phyloP scores from a whole-genome alignment of 2,329 filamentous ascomycete genomes.

The Cadophora luteo-olivacea region DNA sequence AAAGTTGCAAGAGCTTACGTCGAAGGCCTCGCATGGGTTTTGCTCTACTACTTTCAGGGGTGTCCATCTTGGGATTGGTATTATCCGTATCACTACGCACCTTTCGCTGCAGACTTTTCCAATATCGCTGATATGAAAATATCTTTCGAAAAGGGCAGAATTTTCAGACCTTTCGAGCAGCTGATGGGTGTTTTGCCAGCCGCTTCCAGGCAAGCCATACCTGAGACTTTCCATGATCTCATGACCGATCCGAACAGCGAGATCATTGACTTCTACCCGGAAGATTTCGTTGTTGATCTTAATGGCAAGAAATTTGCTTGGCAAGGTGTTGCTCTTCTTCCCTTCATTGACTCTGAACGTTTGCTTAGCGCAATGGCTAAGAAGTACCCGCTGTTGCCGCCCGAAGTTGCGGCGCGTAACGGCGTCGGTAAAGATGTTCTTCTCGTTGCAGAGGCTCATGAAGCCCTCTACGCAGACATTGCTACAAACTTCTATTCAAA shows the following conservation, averaged over 20 bases:
- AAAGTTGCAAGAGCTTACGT: slow-evolving; percentile 91
- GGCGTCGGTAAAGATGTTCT: slow-evolving; percentile 80
- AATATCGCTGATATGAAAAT: slow-evolving; percentile 81
- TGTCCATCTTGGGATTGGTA: slow-evolving; percentile 99
- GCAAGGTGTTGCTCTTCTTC: slow-evolving; percentile 92
- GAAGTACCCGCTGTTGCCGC: slow-evolving; percentile 79
- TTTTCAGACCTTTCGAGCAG: slow-evolving; percentile 94
- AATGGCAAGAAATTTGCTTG: slow-evolving; percentile 99
- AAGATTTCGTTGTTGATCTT: slow-evolving; percentile 89
- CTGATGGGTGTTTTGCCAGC: slow-evolving; percentile 97
- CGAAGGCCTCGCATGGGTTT: slow-evolving; percentile 92
- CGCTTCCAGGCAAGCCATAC: slow-evolving; percentile 89
- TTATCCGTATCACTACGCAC: slow-evolving; percentile 97
- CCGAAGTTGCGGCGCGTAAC: slow-evolving; percentile 81
- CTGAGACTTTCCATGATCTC: slow-evolving; percentile 83
- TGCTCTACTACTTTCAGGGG: slow-evolving; percentile 97
- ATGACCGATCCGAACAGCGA: slow-evolving; percentile 90
- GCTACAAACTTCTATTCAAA: slow-evolving; percentile 91
- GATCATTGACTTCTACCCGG: slow-evolving; percentile 97
- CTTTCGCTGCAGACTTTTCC: slow-evolving; percentile 94
- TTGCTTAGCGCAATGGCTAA: slow-evolving; percentile 82
- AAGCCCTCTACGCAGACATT: slow-evolving; percentile 82
- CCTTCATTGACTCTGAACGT: slow-evolving; percentile 93
- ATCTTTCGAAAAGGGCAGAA: slow-evolving; percentile 81
- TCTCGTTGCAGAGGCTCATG: slow-evolving; percentile 82